Conservation (phyloP, 2,329 filamentous ascomycete species). For the Penicillium vulpinum region DNA sequence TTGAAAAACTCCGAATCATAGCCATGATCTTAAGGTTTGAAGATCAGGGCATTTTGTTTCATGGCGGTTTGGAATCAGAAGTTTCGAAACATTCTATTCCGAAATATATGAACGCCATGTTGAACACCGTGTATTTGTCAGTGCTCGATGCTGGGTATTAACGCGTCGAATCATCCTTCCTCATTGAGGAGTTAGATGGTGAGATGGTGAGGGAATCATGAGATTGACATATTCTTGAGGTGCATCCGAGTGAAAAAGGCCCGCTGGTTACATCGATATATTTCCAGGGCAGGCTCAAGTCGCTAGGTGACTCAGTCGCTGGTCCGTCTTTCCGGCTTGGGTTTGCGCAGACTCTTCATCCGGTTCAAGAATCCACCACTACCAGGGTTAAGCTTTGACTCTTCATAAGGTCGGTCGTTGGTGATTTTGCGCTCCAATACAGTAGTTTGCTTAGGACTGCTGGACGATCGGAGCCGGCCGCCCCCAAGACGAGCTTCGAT, state of each 20-base stretch:
- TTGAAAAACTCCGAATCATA: conserved; percentile 6
- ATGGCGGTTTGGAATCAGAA: conserved; percentile 1
- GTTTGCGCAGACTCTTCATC: conserved; percentile 74
- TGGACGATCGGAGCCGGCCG: conserved; percentile 51
- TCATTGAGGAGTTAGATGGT: not conserved
- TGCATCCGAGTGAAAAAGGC: not conserved
- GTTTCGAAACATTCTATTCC: conserved; percentile 14
- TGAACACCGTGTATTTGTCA: conserved; percentile 12
- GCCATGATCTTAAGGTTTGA: not conserved
- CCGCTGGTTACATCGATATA: not conserved
- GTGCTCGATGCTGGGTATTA: conserved; percentile 29
- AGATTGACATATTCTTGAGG: not conserved
- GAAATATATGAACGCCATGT: conserved; percentile 23
- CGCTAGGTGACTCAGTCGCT: conserved; percentile 23
- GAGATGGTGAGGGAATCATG: not conserved
- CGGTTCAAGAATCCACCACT: conserved; percentile 69
- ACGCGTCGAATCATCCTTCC: conserved; percentile 24
- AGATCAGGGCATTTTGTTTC: conserved; percentile 1
- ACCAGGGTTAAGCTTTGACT: conserved; percentile 47
- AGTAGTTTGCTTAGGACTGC: conserved; percentile 57
- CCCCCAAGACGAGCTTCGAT: conserved; percentile 47
- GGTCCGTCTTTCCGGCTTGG: conserved; percentile 42
- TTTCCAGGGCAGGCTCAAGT: not conserved
- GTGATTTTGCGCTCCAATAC: conserved; percentile 66
- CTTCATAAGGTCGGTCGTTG: conserved; percentile 50